Percentiles rank a stretch among this genome's conserved stretches.
phyloP scores from a whole-genome alignment of 768 basidiomycete genomes.

The Macrolepiota albuminosa region DNA sequence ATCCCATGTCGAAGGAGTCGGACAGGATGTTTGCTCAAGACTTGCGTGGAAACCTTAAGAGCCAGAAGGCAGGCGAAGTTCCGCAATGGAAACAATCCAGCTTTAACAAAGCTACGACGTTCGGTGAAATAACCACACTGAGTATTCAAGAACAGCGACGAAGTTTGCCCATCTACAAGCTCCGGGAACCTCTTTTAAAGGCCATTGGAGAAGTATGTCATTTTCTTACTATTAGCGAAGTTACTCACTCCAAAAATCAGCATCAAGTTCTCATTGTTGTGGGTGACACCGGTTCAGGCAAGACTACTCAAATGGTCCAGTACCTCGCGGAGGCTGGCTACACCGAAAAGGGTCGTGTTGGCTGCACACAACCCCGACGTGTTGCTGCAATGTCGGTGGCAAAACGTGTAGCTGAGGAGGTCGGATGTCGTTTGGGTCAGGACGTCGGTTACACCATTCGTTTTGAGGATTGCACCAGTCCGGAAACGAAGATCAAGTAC shows the following conservation, averaged over 20 bases:
- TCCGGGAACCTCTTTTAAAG: conserved; percentile 83
- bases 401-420: conserved; percentile 97
- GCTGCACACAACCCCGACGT: conserved; percentile 98
- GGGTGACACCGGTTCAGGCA: conserved; percentile 97
- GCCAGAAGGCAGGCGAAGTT: conserved; percentile 77
- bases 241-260: conserved; percentile 31
- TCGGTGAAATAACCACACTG: conserved; percentile 85
- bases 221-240: conserved; percentile 11
- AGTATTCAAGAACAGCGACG: conserved; percentile 93
- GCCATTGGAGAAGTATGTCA: conserved; percentile 81
- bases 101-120: conserved; percentile 94
- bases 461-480: conserved; percentile 98
- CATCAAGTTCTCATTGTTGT: conserved; percentile 98
- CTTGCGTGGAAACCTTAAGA: conserved; percentile 72
- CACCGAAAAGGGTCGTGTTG: conserved; percentile 86
- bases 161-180: conserved; percentile 91
- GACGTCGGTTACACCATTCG: conserved; percentile 99
- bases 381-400: conserved; percentile 99
- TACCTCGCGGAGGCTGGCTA: conserved; percentile 95
- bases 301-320: conserved; percentile 99
- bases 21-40: conserved; percentile 95
- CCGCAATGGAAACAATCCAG: conserved; percentile 90
- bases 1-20: conserved; percentile 89
- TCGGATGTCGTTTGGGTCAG: conserved; percentile 94
- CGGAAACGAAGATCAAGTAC: conserved; percentile 99